Base-by-base conservation (phyloP, 2,329 filamentous ascomycete genomes). In the Diplodia corticola region DNA sequence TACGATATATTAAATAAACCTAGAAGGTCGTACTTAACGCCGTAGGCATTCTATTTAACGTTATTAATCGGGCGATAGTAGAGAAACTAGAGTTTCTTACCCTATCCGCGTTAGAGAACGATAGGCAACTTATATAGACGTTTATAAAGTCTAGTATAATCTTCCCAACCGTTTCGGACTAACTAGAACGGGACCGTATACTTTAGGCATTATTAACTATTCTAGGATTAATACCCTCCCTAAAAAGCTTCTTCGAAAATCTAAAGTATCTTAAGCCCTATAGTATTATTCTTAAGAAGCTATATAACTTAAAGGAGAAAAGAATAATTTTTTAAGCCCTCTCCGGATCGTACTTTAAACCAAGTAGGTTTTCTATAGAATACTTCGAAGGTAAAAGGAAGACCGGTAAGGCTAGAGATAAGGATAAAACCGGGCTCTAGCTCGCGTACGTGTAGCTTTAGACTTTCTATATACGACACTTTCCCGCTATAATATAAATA, bases 221-320 rank as follows among this genome's bases (percentile, higher is more conserved):
- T 1, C 59, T 50, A 17, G 63, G 66, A n/a, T 35, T 71, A 13
- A 70, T 71, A 17, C 69, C 69, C 13, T 69, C 67, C 0, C 49
- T 71, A 4, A 64, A 64, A 37, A 65, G 66, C 3, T 70, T 71
- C 48, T 71, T 71, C 30, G 64, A 71, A 40, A 70, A 70, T 22
- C 66, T 69, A n/a, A 69, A 69, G n/a, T 71, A 69, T 59, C 61
- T 71, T 5, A 67, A 71, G 49, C 69, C 69, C 5, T 71, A 69
- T 48, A 54, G 64, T 35, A 37, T 24, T 0, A 70, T 71, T 20
- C 37, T 71, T 5, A 67, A 55, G 37, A 64, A 35, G 22, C 37
- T 70, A 2, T 44, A 70, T 26, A 60, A 40, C 1, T 20, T 44
- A 0, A 51, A 20, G 22, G 65, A 70, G 50, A 67, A 65, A 51